Evolutionary conservation across 1,284 basidiomycete genomes (phyloP).

Genomic region (Peniophora sp.): DNA sequence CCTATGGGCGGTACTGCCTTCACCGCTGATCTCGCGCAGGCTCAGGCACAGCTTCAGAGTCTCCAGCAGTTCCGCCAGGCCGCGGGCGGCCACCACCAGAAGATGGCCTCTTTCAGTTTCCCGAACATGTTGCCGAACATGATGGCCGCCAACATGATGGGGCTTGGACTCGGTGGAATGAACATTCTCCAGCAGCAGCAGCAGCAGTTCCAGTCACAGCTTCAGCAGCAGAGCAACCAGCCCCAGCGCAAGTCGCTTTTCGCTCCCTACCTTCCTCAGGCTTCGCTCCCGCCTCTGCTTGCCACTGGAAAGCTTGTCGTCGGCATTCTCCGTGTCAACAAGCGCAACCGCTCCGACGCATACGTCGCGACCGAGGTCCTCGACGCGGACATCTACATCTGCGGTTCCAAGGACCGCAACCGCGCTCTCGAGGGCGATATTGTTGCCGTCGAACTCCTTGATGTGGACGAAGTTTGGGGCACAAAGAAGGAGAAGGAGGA

Average conservation of each 20-base stretch:
- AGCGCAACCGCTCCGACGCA: constrained; percentile 97
- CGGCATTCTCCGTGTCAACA: constrained; percentile 96
- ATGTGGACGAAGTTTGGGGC: constrained; percentile 97
- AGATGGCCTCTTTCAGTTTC: constrained; percentile 96
- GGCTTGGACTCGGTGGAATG: constrained; percentile 73
- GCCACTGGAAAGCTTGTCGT: constrained; percentile 99
- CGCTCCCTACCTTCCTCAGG: constrained; percentile 97
- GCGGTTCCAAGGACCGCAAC: constrained; percentile 98
- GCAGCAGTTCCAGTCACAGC: constrained; percentile 83
- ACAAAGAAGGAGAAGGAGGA: constrained; percentile 99
- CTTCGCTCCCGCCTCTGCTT: constrained; percentile 91
- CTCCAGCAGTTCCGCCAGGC: constrained; percentile 96
- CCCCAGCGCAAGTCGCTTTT: constrained; percentile 98
- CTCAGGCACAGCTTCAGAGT: constrained; percentile 95
- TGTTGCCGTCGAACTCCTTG: constrained; percentile 95
- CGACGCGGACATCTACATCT: constrained; percentile 98
- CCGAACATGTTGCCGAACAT: constrained; percentile 94
- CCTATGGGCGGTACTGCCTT: constrained; percentile 57
- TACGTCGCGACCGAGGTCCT: constrained; percentile 99
- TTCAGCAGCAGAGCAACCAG: constrained; percentile 83
- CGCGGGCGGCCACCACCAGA: constrained; percentile 90
- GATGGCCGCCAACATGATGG: constrained; percentile 94
- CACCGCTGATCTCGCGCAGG: constrained; percentile 81
- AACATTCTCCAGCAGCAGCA: constrained; percentile 82
- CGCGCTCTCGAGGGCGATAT: constrained; percentile 98